Evolutionary conservation across 2,329 filamentous ascomycete genomes (phyloP), one percentile per base, ranked within the genome.

Genomic region (Pestalotiopsis sp.): DNA sequence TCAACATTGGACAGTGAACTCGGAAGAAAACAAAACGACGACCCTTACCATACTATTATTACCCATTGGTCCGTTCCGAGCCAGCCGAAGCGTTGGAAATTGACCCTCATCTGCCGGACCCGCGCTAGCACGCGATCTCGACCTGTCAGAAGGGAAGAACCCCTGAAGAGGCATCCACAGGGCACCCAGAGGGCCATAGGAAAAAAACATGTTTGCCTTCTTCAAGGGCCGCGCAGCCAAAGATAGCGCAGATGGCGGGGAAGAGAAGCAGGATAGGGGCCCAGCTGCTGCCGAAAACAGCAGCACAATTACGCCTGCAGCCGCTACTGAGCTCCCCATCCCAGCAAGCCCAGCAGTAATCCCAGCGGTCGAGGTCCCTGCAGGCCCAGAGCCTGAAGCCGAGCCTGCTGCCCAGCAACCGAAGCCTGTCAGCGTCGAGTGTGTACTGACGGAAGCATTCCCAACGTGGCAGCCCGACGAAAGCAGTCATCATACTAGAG

Each of bases 361-460:
- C 41, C 41, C 41, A 52, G 45, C 45, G 20, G 45, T 52, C 45
- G 45, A 14, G 20, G 45, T 52, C 45, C 45, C 45, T 45, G 49
- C 36, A 20, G 25, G 41, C 62, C 20, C 38, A 23, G 49, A 58
- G 23, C 17, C 64, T 66, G 45, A 11, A 23, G 41, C 58, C 20
- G 20, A 27, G 31, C 6, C 59, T 38, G 66, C 56, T 67, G 58
- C 66, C 41, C 20, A 39, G 58, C 57, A 62, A 67, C 66, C 66
- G 6, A 41, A n/a, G 13, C 39, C 58, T 71, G 64, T 66, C 20
- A 60, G 39, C 67, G 72, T 73, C 67, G 70, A 70, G 68, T 70
- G 71, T 67, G 71, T 71, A 70, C 71, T 73, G 70, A 70, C 71
- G 65, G 72, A 72, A 71, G 70, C 75, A 70, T 73, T 72, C 70